Evolutionary conservation across 2,329 filamentous ascomycete genomes (phyloP), one percentile per base, ranked within the genome.

Genomic region (Alternaria incomplexa): DNA sequence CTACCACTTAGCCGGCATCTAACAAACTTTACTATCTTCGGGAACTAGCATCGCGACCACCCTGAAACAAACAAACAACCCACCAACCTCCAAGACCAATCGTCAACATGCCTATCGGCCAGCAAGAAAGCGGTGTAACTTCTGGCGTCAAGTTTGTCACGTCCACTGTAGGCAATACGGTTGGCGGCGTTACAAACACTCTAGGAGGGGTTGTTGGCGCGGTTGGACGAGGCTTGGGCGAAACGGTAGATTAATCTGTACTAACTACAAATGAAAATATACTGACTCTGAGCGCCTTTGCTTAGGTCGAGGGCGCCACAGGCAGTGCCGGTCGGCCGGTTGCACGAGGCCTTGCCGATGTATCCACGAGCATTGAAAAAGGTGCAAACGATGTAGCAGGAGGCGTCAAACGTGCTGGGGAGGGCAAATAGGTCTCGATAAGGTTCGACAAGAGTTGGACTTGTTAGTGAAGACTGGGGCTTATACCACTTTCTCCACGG

Each of bases 111-210:
- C 73, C 78, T 44, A 67, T 79, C 66, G 74, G 73, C 28, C 76
- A 79, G 69, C 68, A 79, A 71, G 76, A 81, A 70, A 79, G 76
- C 47, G 84, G 84, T 65, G 80, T 83, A 54, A 84, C 84, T 1
- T 84, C 83, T 53, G 84, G 85, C 59, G 81, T 85, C 58, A 86
- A 85, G 67, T 85, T 85, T 67, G 84, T 86, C 53, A 87, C 85
- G 6, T 85, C 83, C 1, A 86, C 85, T 2, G 75, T 87, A 25
- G 86, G 86, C 53, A 88, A 88, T 72, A 83, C 83, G 1, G 82
- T 78, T 44, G 85, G 85, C n/a, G 86, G 86, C 36, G 75, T 87
- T 17, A 81, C 84, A 7, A 83, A 84, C 62, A 87, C 85, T 3
- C 79, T 84, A 3, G 85, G 86, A 13, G 84, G 85, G 28, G 81